Conservation (phyloP, 176 grass and related monocot species). For the Cocos nucifera region DNA sequence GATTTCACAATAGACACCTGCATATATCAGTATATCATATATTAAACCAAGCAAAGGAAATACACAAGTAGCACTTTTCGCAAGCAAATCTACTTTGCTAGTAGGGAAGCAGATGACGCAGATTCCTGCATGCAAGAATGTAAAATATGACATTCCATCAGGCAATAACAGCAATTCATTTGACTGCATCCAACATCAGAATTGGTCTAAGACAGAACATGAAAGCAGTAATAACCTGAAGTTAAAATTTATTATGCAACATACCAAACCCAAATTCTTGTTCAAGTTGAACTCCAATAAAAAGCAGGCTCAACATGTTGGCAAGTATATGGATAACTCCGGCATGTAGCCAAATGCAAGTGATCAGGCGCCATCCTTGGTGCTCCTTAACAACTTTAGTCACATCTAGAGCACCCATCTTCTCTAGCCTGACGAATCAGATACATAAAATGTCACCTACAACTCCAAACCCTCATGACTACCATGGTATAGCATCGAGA, state of each 20-base stretch:
- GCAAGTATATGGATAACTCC: constrained; percentile 67
- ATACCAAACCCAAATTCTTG: constrained; percentile 75
- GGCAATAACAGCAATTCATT: too few relatives aligned
- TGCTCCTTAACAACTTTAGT: constrained; percentile 40
- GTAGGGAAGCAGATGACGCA: too few relatives aligned
- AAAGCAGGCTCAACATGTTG: constrained; percentile 67
- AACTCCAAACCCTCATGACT: neutral
- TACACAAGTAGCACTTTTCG: too few relatives aligned
- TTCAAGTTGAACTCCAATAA: constrained; percentile 69
- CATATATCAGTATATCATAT: too few relatives aligned
- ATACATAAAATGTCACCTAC: neutral
- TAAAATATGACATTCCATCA: too few relatives aligned
- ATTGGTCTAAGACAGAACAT: too few relatives aligned
- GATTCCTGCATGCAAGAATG: too few relatives aligned
- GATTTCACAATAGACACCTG: too few relatives aligned
- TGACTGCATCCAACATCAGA: too few relatives aligned
- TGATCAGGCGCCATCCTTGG: constrained; percentile 71
- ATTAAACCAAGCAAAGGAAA: too few relatives aligned
- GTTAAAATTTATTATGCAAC: neutral
- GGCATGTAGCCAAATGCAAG: constrained; percentile 79
- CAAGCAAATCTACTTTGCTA: too few relatives aligned
- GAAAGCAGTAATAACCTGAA: neutral
- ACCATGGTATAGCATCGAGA: neutral
- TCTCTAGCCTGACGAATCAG: constrained; percentile 42
- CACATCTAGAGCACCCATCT: constrained; percentile 77